phyloP scores from a whole-genome alignment of 176 grass and related monocot genomes.

The Oropetium thomaeum region DNA sequence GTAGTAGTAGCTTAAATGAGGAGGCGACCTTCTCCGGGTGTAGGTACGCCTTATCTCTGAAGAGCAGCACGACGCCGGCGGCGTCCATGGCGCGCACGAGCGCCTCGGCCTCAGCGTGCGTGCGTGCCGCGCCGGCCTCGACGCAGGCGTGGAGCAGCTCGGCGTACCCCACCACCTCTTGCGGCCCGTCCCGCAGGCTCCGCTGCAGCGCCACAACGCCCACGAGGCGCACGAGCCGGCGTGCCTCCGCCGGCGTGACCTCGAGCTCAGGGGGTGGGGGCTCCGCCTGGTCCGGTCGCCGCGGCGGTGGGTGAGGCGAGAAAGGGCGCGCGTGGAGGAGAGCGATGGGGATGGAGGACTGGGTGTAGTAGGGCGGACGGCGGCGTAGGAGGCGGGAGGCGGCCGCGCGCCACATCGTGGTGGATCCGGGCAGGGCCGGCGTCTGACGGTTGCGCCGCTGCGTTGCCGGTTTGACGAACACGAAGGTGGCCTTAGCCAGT shows the following conservation, averaged over 20 bases:
- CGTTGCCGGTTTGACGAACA: too few species aligned
- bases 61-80: conserved; percentile 59
- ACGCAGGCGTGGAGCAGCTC: conserved; percentile 62
- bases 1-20: too few species aligned
- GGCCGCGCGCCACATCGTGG: conserved; percentile 27
- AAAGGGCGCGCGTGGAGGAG: conserved; percentile 27
- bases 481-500: too few species aligned
- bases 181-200: conserved; percentile 41
- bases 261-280: neutral
- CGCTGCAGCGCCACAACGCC: conserved; percentile 62
- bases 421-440: too few species aligned
- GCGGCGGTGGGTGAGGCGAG: conserved; percentile 3
- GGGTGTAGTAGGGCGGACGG: neutral
- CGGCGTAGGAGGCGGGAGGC: conserved; percentile 16
- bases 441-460: too few species aligned
- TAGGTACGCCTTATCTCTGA: conserved; percentile 71
- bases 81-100: conserved; percentile 47
- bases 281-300: neutral
- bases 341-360: neutral
- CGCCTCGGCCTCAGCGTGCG: conserved; percentile 44
- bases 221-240: conserved; percentile 54
- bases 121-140: conserved; percentile 46
- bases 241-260: conserved; percentile 47
- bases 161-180: conserved; percentile 46
- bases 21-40: conserved; percentile 59